Evolutionary conservation across 805 yeast genomes (phyloP).

Genomic region (Tetrapisispora iriomotensis): DNA sequence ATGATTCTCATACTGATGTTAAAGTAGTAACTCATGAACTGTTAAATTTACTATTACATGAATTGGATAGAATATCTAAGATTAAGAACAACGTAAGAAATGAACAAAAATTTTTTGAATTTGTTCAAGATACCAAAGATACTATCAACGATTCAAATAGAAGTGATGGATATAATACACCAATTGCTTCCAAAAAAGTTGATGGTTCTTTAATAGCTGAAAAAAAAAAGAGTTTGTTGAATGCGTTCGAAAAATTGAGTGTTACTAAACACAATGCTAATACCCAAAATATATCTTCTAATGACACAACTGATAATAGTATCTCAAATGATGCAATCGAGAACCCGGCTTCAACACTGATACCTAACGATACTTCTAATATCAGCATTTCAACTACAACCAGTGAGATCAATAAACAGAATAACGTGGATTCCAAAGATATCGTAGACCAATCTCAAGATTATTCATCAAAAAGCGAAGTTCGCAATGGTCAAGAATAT

Average conservation of each 20-base stretch:
- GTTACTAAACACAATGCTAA: conserved; percentile 2
- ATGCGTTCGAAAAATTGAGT: conserved; percentile 19
- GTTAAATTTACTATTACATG: conserved; percentile 64
- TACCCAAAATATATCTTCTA: background rate
- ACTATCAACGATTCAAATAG: conserved; percentile 8
- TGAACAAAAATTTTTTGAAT: conserved; percentile 4
- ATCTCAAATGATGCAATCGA: background rate
- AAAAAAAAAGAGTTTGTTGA: conserved; percentile 24
- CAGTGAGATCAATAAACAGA: background rate
- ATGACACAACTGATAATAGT: background rate
- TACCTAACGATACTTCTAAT: background rate
- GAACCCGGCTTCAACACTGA: too few species aligned
- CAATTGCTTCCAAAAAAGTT: conserved; percentile 15
- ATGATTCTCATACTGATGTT: conserved; percentile 79
- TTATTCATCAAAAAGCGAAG: background rate
- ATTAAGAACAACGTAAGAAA: conserved; percentile 46
- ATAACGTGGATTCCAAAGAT: background rate
- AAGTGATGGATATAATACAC: conserved; percentile 11
- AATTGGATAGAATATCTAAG: conserved; percentile 66
- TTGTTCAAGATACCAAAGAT: too few species aligned
- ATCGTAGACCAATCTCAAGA: background rate
- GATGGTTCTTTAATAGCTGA: conserved; percentile 26
- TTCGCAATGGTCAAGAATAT: conserved; percentile 44
- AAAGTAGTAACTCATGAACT: conserved; percentile 75
- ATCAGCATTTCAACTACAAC: background rate